A percentile compares a stretch with the other conserved stretches of the same genome.
These are phyloP conservation scores for Talaromyces rugulosus DNA, from an alignment of 2,329 filamentous ascomycete species.

Conservation along the genomic window DNA sequence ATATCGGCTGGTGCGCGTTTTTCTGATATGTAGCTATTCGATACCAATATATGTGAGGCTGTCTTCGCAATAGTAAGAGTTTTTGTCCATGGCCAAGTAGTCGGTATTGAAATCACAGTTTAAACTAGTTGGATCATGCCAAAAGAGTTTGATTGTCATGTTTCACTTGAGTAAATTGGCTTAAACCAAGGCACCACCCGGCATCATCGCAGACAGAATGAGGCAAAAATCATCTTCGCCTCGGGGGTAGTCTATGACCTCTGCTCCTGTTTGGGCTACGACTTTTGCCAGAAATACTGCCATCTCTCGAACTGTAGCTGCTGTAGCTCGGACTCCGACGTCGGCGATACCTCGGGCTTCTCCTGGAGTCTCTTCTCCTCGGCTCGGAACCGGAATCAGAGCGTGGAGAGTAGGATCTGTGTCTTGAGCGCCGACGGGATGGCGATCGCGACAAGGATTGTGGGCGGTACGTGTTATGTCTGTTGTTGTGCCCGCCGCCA, in stretches of 20 bases:
- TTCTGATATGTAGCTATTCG: constrained; percentile 40
- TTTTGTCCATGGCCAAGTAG: neutral
- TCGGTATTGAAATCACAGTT: neutral
- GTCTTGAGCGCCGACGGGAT: constrained; percentile 35
- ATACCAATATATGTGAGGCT: neutral
- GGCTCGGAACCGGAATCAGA: constrained; percentile 41
- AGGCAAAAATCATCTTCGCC: constrained; percentile 4
- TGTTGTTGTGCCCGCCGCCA: constrained; percentile 48
- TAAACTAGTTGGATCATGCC: neutral
- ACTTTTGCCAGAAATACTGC: constrained; percentile 49
- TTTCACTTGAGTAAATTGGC: neutral
- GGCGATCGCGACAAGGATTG: constrained; percentile 51
- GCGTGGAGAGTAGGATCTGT: constrained; percentile 33
- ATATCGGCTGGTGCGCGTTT: constrained; percentile 87
- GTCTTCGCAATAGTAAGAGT: neutral
- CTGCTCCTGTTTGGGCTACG: constrained; percentile 42
- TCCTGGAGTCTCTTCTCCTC: constrained; percentile 31
- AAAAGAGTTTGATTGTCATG: neutral
- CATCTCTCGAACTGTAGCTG: constrained; percentile 59
- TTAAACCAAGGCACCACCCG: neutral
- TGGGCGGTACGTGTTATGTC: constrained; percentile 56
- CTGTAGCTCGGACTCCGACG: constrained; percentile 60
- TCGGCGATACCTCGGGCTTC: constrained; percentile 38
- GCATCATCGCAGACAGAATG: neutral
- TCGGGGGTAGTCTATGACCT: neutral